Base-by-base conservation (phyloP, 1,139 yeast species). In the Candida neerlandica region DNA sequence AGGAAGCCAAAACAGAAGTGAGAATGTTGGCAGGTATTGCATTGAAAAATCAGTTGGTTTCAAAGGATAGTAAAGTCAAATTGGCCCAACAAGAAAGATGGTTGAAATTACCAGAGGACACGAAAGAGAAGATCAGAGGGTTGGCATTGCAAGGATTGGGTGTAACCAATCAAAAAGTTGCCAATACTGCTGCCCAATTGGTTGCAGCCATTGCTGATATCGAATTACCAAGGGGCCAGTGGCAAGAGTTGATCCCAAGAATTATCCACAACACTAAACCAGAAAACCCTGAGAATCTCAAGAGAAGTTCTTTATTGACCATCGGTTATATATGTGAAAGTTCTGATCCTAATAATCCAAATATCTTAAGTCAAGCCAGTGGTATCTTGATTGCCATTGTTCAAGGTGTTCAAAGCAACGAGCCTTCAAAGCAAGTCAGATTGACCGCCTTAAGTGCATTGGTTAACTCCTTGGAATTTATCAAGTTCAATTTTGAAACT, bases 131-230 rank as follows among this genome's bases (percentile, higher is more conserved):
- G 57, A 86, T 94, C 63, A 92, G 90, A 71, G 76, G 77, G 44
- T 74, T 80, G 38, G 81, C 96, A 0, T 66, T 94, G 45, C 70
- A 72, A 44, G 82, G 94, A 1, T 80, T 94, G 51, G 68, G 84
- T 50, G 78, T 89, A 18, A 65, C 74, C n/a, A 85, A 86, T 61
- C 86, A 84, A 53, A 81, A 91, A 60, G 96, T 94, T 45, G 96
- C 96, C 26, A 83, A 85, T 52, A 81, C 96, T 19, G 86, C 95
- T 29, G 97, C 99, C 18, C 98, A 94, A 72, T 78, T 94, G 58
- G 94, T 94, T 52, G 96, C 98, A 27, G 96, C 98, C 9, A 89
- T 94, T 60, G 99, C 98, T 14, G 95, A 88, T 56, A 89, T 94
- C 53, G 99, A 94, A 67, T 78, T 94, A 56, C 98, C 98, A 43